A percentile compares a stretch with the other conserved stretches of the same genome.
phyloP scores from a whole-genome alignment of 177 flowering plant species.

The Vitis hybrid region DNA sequence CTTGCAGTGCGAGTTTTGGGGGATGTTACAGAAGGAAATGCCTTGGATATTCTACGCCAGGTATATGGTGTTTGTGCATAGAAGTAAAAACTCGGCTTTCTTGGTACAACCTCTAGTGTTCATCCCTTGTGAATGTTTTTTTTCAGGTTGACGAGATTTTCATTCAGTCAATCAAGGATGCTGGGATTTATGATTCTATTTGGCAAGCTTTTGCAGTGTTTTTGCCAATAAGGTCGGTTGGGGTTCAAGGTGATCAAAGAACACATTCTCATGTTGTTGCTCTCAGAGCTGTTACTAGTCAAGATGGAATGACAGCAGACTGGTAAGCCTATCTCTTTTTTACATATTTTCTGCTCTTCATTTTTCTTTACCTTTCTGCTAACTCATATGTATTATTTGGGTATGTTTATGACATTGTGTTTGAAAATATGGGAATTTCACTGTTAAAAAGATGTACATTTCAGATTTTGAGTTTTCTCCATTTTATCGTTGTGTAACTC shows the following conservation, averaged over 20 bases:
- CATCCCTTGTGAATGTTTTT: background rate
- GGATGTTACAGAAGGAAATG: conserved; percentile 87
- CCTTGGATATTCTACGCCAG: conserved; percentile 82
- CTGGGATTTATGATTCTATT: conserved; percentile 87
- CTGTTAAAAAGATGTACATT: background rate
- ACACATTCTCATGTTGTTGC: conserved; percentile 92
- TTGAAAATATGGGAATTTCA: background rate
- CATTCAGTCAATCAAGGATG: conserved; percentile 88
- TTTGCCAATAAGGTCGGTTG: conserved; percentile 78
- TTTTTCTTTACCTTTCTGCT: background rate
- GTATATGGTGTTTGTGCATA: conserved; percentile 29
- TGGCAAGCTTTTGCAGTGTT: conserved; percentile 99
- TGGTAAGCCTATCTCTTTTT: conserved; percentile 26
- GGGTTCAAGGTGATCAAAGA: conserved; percentile 98
- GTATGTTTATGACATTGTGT: background rate
- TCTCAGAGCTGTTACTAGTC: conserved; percentile 60
- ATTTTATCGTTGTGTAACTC: background rate
- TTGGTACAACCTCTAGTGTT: background rate
- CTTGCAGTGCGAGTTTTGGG: conserved; percentile 96
- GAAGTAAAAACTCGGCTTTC: background rate
- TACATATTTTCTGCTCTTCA: background rate
- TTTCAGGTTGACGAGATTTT: conserved; percentile 95
- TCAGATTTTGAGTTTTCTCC: background rate
- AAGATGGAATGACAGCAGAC: conserved; percentile 59
- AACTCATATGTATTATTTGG: too few species aligned